These are phyloP conservation scores for Aspergillus ellipticus DNA, from an alignment of 495 filamentous ascomycete species.

Conservation along the genomic window DNA sequence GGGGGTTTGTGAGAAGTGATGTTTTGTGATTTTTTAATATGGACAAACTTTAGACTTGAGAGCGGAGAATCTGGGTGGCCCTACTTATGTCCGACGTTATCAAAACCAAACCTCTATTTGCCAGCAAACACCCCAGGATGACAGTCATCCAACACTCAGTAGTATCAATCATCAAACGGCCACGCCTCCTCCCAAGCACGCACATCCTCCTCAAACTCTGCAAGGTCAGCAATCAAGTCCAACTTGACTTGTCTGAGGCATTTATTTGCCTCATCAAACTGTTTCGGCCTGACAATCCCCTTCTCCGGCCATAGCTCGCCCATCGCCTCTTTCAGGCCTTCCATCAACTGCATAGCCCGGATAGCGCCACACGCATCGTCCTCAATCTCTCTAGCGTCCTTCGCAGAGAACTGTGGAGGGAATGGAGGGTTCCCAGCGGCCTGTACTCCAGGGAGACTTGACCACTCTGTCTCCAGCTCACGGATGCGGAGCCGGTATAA, in stretches of 20 bases:
- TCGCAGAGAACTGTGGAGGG: slow-evolving; percentile 16
- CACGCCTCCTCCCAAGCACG: slow-evolving; percentile 12
- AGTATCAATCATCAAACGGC: slow-evolving; percentile 5
- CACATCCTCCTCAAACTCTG: slow-evolving; percentile 8
- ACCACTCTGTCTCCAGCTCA: slow-evolving; percentile 21
- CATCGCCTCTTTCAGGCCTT: slow-evolving; percentile 12
- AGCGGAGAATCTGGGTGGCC: no score
- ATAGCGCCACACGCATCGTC: slow-evolving; percentile 19
- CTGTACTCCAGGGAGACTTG: slow-evolving; percentile 21
- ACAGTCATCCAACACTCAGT: no score
- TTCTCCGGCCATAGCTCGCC: slow-evolving; percentile 24
- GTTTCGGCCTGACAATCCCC: slow-evolving; percentile 12
- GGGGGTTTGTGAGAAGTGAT: no score
- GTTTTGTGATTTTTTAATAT: no score
- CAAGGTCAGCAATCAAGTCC: slow-evolving; percentile 7
- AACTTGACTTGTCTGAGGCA: slow-evolving; percentile 10
- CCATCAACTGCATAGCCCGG: slow-evolving; percentile 24
- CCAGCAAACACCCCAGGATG: no score
- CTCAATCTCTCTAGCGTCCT: slow-evolving; percentile 14
- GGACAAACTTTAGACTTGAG: no score
- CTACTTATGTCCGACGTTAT: no score
- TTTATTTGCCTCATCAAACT: slow-evolving; percentile 10
- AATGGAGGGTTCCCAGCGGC: slow-evolving; percentile 18
- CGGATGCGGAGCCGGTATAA: slow-evolving; percentile 15
- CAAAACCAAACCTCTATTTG: no score